phyloP scores from a whole-genome alignment of 352 stramenopile genomes.

The Pythium graminicola region DNA sequence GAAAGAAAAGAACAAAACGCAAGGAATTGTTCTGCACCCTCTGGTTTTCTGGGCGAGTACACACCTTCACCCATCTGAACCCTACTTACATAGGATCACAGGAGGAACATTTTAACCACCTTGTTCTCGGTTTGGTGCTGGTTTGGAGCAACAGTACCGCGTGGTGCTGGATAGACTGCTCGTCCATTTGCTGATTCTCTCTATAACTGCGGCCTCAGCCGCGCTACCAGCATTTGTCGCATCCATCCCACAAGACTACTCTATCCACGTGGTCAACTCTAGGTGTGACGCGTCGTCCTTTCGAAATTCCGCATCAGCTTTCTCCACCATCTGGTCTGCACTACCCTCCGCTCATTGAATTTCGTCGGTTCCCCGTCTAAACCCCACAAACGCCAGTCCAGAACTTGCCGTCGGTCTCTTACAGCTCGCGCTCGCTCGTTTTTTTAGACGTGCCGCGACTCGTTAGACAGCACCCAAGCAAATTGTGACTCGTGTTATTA shows the following conservation, averaged over 20 bases:
- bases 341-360: background rate
- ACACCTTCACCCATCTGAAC: constrained; percentile 3
- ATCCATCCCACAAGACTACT: background rate
- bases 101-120: background rate
- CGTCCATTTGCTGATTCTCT: background rate
- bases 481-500: background rate
- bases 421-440: background rate
- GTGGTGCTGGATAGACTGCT: too few relatives aligned
- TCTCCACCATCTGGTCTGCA: constrained; percentile 6
- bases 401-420: constrained; percentile 17
- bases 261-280: constrained; percentile 3
- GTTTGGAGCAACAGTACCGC: too few relatives aligned
- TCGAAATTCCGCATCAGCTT: constrained; percentile 1
- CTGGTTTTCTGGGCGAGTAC: constrained; percentile 3
- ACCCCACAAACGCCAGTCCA: constrained; percentile 11
- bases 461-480: background rate
- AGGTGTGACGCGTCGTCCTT: constrained; percentile 13
- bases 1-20: constrained; percentile 14
- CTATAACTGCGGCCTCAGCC: background rate
- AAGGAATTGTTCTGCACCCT: constrained; percentile 8
- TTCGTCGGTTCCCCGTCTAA: background rate
- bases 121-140: too few relatives aligned
- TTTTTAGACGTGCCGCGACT: background rate
- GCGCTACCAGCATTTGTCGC: too few relatives aligned
- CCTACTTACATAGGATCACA: background rate